Evolutionary conservation across 495 filamentous ascomycete species (phyloP), one percentile per base, ranked within the genome.

Genomic region (Jackrogersella minutella): DNA sequence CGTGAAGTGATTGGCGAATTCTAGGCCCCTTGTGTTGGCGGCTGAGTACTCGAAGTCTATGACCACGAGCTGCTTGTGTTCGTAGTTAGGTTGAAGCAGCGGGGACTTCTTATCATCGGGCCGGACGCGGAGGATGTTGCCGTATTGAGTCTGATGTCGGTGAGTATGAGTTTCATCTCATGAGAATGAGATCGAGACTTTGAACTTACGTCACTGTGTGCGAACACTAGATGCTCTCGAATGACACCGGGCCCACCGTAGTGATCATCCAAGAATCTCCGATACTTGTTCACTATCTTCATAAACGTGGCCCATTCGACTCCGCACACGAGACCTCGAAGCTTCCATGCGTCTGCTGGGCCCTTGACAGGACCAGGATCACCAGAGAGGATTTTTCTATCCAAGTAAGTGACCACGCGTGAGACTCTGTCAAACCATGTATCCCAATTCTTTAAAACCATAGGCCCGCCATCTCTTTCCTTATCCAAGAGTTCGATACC

Each of bases 41-140:
- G 88, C 93, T 1, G 96, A 92, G 73, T 99, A 99, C 74, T 99
- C 95, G 69, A 99, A 99, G 77, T 99, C 95, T 70, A 99, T 99
- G 54, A 99, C 95, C 2, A 97, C 82, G 3, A 99, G 86, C 72
- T 94, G 93, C 75, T 93, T 97, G 78, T 99, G 95, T 66, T 93
- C 87, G 72, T 97, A 96, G 36, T 88, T 86, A 0, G 95, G 96
- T 30, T 91, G 84, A 6, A 97, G 87, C 17, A 98, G 84, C 1
- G 96, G 96, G 0, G 93, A 97, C 56, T 81, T 82, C 66, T 96
- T 86, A 40, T 90, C 88, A 49, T 85, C 84, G 3, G 96, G 93
- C 44, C 90, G 85, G 68, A 97, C 81, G n/a, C 95, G 90, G 24
- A 99, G 87, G 49, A 99, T 91, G 72, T 99, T 99, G 54, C 95